Conservation (phyloP, 495 filamentous ascomycete genomes). For the Aspergillus incahuasiensis region DNA sequence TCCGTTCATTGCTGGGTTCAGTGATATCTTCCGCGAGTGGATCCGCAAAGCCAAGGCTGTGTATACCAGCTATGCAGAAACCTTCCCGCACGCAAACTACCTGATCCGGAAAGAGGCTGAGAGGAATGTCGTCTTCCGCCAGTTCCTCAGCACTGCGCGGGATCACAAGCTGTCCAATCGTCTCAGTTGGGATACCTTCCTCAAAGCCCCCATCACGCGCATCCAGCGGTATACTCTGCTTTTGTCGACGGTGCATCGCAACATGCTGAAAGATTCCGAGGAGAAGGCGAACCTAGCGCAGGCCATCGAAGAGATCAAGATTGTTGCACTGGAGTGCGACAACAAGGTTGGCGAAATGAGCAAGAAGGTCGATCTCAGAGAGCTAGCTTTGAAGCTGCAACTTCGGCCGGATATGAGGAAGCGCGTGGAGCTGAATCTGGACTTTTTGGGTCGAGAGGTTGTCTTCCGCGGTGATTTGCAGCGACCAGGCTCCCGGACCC, state of each 20-base stretch:
- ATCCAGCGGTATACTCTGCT: conserved; percentile 88
- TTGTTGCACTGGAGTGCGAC: conserved; percentile 89
- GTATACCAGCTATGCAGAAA: conserved; percentile 89
- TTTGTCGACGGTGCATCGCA: conserved; percentile 75
- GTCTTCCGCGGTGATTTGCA: conserved; percentile 88
- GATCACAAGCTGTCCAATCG: conserved; percentile 78
- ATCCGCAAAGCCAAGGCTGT: conserved; percentile 85
- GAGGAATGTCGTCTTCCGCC: conserved; percentile 78
- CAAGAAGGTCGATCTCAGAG: conserved; percentile 84
- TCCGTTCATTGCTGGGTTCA: conserved; percentile 89
- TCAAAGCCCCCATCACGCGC: conserved; percentile 89
- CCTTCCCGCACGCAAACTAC: conserved; percentile 78
- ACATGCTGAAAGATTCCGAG: conserved; percentile 77
- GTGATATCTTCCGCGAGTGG: conserved; percentile 98
- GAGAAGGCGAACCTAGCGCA: conserved; percentile 81
- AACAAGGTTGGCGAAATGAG: conserved; percentile 89
- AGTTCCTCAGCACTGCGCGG: conserved; percentile 75
- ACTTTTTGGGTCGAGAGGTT: conserved; percentile 85
- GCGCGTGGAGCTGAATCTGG: conserved; percentile 77
- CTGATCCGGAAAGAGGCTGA: conserved; percentile 79
- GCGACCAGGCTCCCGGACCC: conserved; percentile 70
- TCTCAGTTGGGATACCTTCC: conserved; percentile 88
- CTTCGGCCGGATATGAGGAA: conserved; percentile 81
- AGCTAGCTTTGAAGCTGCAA: conserved; percentile 77
- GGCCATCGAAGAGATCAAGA: conserved; percentile 93